A percentile compares a stretch with the other conserved stretches of the same genome.
phyloP scores from a whole-genome alignment of 805 yeast species.

The Cyberlindnera amylophila region DNA sequence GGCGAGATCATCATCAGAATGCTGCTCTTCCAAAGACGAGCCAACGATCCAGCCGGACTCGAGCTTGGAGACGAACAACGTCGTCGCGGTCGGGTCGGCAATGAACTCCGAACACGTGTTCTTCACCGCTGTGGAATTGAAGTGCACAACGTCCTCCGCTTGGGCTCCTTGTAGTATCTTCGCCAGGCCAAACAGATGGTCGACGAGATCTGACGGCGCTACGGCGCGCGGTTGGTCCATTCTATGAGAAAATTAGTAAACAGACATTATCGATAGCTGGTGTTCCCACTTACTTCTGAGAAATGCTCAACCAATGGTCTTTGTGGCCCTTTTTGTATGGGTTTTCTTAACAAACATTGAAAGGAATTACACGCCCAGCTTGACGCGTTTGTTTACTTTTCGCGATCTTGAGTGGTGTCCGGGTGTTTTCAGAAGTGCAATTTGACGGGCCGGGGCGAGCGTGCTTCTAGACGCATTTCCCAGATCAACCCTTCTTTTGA shows the following conservation, averaged over 20 bases:
- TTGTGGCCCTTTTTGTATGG: too few species aligned
- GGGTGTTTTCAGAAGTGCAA: constrained; percentile 1
- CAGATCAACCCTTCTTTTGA: too few species aligned
- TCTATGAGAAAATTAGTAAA: not conserved
- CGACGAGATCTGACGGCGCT: constrained; percentile 17
- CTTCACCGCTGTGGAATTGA: constrained; percentile 22
- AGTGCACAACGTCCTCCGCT: constrained; percentile 25
- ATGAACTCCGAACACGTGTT: constrained; percentile 19
- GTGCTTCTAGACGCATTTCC: too few species aligned
- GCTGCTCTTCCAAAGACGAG: constrained; percentile 9
- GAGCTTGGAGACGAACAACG: constrained; percentile 25
- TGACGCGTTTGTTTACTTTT: constrained; percentile 3
- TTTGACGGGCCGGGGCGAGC: not conserved
- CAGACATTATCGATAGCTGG: too few species aligned
- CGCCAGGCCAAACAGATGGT: constrained; percentile 28
- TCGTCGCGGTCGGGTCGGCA: constrained; percentile 19
- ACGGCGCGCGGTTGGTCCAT: constrained; percentile 9
- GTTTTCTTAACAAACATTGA: not conserved
- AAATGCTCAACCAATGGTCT: too few species aligned
- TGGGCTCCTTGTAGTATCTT: constrained; percentile 29
- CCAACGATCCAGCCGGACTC: constrained; percentile 15
- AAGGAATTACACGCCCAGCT: not conserved
- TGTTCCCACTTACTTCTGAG: too few species aligned
- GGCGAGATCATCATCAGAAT: not conserved
- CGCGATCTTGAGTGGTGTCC: constrained; percentile 1